Conservation (phyloP, 1,284 basidiomycete genomes). For the Heliocybe sulcata region DNA sequence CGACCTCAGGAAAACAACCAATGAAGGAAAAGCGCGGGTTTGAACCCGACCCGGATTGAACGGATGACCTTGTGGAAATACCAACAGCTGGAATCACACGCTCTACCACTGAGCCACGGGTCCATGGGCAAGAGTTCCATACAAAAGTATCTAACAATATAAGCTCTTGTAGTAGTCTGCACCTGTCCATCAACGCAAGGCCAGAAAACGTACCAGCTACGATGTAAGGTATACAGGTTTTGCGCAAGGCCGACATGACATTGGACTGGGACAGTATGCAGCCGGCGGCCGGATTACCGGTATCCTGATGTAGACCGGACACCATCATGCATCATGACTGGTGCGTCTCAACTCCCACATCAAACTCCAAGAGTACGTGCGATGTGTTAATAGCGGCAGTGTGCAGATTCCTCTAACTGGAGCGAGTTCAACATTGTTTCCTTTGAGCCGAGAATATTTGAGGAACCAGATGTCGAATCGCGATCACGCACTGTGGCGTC, state of each 20-base stretch:
- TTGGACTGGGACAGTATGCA: too few relatives aligned
- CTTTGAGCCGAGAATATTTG: constrained; percentile 24
- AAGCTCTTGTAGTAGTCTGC: too few relatives aligned
- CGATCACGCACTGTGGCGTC: constrained; percentile 30
- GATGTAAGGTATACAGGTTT: too few relatives aligned
- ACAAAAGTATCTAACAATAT: too few relatives aligned
- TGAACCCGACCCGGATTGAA: constrained; percentile 20
- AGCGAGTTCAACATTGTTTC: constrained; percentile 33
- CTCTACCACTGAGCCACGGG: neutral
- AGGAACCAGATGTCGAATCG: constrained; percentile 27
- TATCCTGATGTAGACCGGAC: too few relatives aligned
- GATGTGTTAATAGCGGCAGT: neutral
- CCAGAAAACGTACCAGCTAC: too few relatives aligned
- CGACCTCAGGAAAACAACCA: too few relatives aligned
- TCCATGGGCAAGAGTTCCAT: neutral
- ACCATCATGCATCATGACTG: constrained; percentile 6
- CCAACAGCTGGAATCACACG: constrained; percentile 1
- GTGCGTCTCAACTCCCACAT: constrained; percentile 1
- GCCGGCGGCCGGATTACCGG: too few relatives aligned
- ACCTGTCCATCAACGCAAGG: too few relatives aligned
- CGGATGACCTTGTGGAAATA: constrained; percentile 15
- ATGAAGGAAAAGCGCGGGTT: too few relatives aligned
- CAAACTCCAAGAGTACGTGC: neutral
- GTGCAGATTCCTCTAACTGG: constrained; percentile 7
- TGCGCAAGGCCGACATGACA: too few relatives aligned